Evolutionary conservation across 2,329 filamentous ascomycete genomes (phyloP), one percentile per base, ranked within the genome.

Genomic region (Penicillium italicum): DNA sequence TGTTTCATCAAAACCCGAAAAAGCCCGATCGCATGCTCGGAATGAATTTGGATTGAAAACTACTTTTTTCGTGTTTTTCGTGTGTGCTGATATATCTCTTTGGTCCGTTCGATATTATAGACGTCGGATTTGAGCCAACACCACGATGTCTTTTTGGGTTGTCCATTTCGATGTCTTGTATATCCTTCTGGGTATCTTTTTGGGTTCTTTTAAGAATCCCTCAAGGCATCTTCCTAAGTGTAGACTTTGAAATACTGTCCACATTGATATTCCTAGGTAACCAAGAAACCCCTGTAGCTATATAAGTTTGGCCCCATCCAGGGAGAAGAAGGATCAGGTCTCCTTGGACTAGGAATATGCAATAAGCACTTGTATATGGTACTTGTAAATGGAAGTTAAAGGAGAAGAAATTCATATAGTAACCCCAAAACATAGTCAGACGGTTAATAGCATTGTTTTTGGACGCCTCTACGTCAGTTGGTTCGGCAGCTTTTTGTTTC

Each of bases 381-480:
- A 43, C 16, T 33, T 31, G 14, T 26, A 43, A 22, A 12, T 34
- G 24, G 10, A 34, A 46, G 4, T 26, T 8, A 46, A 46, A 12
- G 18, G 16, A 20, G 9, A 12, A 3, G 7, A 33, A 31, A 24
- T 16, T 7, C 14, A 14, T 2, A 26, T 22, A 42, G 3, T 24
- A 24, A 11, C 5, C 8, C n/a, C n/a, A 12, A 30, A 22, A 33
- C 8, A 44, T 12, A 20, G 16, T 16, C 20, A n/a, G 24, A 26
- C 14, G 28, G 5, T 45, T 40, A 34, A 52, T 34, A 36, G 34
- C 28, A 49, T 61, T 63, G 48, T 60, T 63, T 63, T 59, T 51
- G 62, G 54, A 59, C 57, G 62, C 53, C 62, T 63, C 60, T 65
- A 67, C 59, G 60, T 65, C 62, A 65, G 60, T 63, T 53, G 51